Base-by-base conservation (phyloP, 371 early-diverging fungal species). In the Apophysomyces sp. region DNA sequence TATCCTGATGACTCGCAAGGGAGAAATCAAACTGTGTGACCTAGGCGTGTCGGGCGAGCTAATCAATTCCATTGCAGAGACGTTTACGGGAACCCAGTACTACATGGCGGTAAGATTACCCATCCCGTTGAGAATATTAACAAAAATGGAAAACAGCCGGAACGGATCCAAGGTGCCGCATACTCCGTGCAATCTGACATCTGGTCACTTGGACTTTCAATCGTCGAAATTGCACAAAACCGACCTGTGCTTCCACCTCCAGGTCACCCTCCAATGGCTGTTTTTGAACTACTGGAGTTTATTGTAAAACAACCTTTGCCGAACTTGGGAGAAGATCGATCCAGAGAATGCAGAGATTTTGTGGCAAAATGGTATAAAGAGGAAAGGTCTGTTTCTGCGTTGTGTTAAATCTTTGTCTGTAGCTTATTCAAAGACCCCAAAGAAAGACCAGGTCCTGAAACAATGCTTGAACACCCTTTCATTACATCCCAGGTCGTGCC, bases 81-180 rank as follows among this genome's bases (percentile, higher is more conserved):
- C 98, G 2, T 97, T 97, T 81, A 92, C 94, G 1, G 98, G 98
- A 15, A 98, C 98, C 37, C 88, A 90, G 58, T 92, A 91, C 49
- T 98, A 98, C 65, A 96, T 98, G 96, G 92, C 96, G 61, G 93
- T 93, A 87, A 68, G 87, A 81, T n/a, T n/a, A n/a, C n/a, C n/a
- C n/a, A n/a, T n/a, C n/a, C n/a, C n/a, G n/a, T n/a, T n/a, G n/a
- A n/a, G n/a, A n/a, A n/a, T n/a, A n/a, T n/a, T n/a, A n/a, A n/a
- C n/a, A n/a, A n/a, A n/a, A n/a, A 13, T n/a, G 24, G 21, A 55
- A 31, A 59, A 63, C 86, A 85, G 87, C 99, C 99, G 57, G 99
- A 99, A 68, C 89, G 99, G 32, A 98, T 98, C 64, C 90, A 93
- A 70, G 98, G 96, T 37, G 89, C 83, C 52, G 83, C 86, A 29